Evolutionary conservation across 805 yeast genomes (phyloP), one percentile per base, ranked within the genome.

Genomic region (Gaillardinia entomophila): DNA sequence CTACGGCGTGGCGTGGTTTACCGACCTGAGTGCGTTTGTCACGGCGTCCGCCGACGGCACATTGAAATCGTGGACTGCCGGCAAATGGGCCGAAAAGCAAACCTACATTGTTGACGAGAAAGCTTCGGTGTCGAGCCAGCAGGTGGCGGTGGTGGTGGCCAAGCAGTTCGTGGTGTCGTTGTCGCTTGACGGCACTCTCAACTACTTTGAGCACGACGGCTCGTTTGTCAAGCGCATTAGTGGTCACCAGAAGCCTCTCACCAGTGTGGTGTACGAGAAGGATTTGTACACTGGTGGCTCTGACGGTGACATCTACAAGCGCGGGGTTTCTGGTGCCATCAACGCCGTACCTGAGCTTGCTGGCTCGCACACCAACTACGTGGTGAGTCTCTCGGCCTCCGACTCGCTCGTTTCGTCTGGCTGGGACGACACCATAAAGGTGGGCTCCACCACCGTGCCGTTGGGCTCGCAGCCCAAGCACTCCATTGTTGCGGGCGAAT

Each of bases 161-260:
- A 66, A 62, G n/a, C 66, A 68, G 12, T 66, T 60, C 30, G 57
- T 87, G 15, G 60, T 87, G 13, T 78, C 92, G 0, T 63, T 90
- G 32, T 75, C 92, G 0, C 64, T 74, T 34, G 70, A 74, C 39
- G 97, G 97, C 16, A 73, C 80, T 39, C 57, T 92, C 45, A 75
- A 79, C 53, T 71, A 73, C 46, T 79, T 80, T 49, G 48, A 59
- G 17, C 46, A 62, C 11, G 70, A 68, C 11, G 52, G 47, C 6
- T 22, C 46, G 6, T 54, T 52, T 3, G 49, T 49, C 17, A 57
- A 70, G 1, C n/a, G n/a, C n/a, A 59, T 86, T 12, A 56, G 62
- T 35, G 96, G 97, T 15, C 97, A 90, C 50, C 96, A 89, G 55
- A 77, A 78, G 45, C 71, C 88, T 11, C 73, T 90, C 35, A 86